These are phyloP conservation scores for Gastrolobium villosum DNA, from an alignment of 306 rosid species.

Conservation along the genomic window DNA sequence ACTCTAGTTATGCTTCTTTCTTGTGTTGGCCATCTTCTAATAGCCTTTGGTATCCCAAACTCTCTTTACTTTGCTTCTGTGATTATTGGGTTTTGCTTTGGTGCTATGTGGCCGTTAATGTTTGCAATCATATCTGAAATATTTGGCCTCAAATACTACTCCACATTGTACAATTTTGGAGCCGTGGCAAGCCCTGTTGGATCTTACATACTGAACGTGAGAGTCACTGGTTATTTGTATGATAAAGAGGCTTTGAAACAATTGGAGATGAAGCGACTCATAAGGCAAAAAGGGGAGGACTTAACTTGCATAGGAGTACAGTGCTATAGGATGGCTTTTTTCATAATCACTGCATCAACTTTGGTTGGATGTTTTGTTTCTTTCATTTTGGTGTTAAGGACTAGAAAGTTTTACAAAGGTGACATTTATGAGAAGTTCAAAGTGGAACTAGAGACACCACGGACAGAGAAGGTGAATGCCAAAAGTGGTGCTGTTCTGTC, in stretches of 20 bases:
- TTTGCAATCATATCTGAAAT: conserved; percentile 77
- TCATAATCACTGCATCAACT: conserved; percentile 60
- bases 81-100: conserved; percentile 72
- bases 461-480: background rate
- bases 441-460: conserved; percentile 37
- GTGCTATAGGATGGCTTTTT: conserved; percentile 64
- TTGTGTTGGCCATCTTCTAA: conserved; percentile 69
- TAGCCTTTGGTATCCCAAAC: conserved; percentile 67
- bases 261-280: conserved; percentile 50
- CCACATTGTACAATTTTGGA: conserved; percentile 68
- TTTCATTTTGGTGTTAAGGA: conserved; percentile 63
- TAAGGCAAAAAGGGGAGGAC: conserved; percentile 54
- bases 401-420: conserved; percentile 63
- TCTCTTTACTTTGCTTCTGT: conserved; percentile 69
- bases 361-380: conserved; percentile 63
- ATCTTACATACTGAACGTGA: conserved; percentile 65
- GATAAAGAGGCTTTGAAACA: conserved; percentile 71
- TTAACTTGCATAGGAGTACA: conserved; percentile 60
- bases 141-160: conserved; percentile 78
- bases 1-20: conserved; percentile 61
- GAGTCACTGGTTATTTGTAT: conserved; percentile 65
- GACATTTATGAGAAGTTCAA: conserved; percentile 69
- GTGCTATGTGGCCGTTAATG: conserved; percentile 73
- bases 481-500: background rate
- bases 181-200: conserved; percentile 70